These are phyloP conservation scores for Vitis amurensis DNA, from an alignment of 164 flowering plant genomes.

Conservation along the genomic window DNA sequence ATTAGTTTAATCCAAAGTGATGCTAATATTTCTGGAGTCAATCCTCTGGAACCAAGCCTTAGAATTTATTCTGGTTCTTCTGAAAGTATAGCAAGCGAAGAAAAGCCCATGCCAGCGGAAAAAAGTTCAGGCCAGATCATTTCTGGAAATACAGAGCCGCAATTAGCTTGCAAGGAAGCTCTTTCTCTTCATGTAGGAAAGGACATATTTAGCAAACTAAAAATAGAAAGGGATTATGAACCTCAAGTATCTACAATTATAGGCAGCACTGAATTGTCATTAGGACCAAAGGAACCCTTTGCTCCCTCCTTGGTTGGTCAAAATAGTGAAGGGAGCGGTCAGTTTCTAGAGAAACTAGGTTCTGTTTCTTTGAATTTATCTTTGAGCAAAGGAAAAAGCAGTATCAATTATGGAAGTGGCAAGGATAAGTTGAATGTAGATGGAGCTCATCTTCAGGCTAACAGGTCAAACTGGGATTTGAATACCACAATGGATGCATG, in stretches of 20 bases:
- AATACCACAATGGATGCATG: conserved; percentile 72
- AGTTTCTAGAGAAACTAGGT: conserved; percentile 25
- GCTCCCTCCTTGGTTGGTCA: conserved; percentile 14
- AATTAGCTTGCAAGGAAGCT: conserved; percentile 16
- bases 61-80: conserved; percentile 11
- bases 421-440: neutral
- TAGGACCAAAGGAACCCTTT: conserved; percentile 22
- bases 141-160: conserved; percentile 17
- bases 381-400: conserved; percentile 23
- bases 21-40: conserved; percentile 6
- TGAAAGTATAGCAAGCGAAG: conserved; percentile 8
- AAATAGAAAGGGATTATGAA: conserved; percentile 9
- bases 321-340: conserved; percentile 10
- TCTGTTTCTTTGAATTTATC: conserved; percentile 35
- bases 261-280: conserved; percentile 22
- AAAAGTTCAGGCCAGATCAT: conserved; percentile 1
- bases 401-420: conserved; percentile 5
- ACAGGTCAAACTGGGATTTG: conserved; percentile 73
- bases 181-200: conserved; percentile 11
- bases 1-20: conserved; percentile 13
- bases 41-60: conserved; percentile 15
- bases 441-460: conserved; percentile 14
- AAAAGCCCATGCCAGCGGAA: conserved; percentile 7
- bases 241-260: conserved; percentile 1
- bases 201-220: conserved; percentile 6